Evolutionary conservation across 2,329 filamentous ascomycete species (phyloP).

Genomic region (Fusarium sororula): DNA sequence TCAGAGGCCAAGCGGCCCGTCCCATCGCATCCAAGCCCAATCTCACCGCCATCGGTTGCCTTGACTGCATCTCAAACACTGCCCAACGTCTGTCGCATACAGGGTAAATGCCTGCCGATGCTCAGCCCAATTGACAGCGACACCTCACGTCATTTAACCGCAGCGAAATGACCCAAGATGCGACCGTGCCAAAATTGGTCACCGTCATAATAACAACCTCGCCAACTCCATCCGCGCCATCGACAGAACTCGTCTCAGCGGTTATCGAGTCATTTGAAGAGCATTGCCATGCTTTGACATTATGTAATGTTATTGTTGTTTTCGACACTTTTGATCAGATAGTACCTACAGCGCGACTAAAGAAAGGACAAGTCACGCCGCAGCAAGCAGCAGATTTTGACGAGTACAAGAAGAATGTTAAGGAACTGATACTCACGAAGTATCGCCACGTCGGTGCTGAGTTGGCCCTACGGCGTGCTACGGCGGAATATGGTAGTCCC

Average conservation of each 20-base stretch:
- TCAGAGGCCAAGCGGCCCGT: constrained; percentile 15
- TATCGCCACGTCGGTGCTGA: constrained; percentile 3
- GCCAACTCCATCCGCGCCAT: constrained; percentile 63
- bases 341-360: constrained; percentile 54
- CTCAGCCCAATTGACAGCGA: not conserved
- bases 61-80: not conserved
- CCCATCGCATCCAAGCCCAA: not conserved
- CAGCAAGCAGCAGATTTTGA: constrained; percentile 54
- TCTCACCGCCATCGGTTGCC: constrained; percentile 10
- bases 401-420: constrained; percentile 59
- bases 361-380: constrained; percentile 62
- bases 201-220: constrained; percentile 63
- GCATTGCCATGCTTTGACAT: constrained; percentile 53
- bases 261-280: constrained; percentile 56
- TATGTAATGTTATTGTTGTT: constrained; percentile 59
- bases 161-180: constrained; percentile 13
- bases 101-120: constrained; percentile 15
- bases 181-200: constrained; percentile 7
- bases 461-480: constrained; percentile 32
- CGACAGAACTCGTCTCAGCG: constrained; percentile 59
- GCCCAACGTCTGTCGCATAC: not conserved
- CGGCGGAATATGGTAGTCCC: constrained; percentile 59
- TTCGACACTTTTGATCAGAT: constrained; percentile 63
- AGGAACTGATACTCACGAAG: constrained; percentile 46
- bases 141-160: not conserved